Evolutionary conservation across 1,284 basidiomycete genomes (phyloP).

Genomic region (Leccinum holopus): DNA sequence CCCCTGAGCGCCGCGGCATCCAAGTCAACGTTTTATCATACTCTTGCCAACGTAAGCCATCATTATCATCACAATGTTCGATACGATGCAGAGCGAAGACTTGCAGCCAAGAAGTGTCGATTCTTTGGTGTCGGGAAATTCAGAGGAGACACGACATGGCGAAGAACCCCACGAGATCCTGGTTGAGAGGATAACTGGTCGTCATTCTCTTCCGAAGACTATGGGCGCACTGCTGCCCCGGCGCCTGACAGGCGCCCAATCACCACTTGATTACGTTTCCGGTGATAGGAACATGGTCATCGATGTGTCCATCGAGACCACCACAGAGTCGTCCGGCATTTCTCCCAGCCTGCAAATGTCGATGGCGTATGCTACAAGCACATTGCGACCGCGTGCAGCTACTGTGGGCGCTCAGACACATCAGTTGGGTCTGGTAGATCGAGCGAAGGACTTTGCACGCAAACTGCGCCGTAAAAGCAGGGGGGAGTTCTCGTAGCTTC

Average conservation of each 20-base stretch:
- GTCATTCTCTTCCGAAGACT: slow-evolving; percentile 49
- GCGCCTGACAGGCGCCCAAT: slow-evolving; percentile 50
- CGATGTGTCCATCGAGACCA: slow-evolving; percentile 59
- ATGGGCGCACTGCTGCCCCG: slow-evolving; percentile 52
- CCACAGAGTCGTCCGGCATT: slow-evolving; percentile 43
- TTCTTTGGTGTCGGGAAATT: slow-evolving; percentile 49
- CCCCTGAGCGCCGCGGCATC: slow-evolving; percentile 40
- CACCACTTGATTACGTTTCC: slow-evolving; percentile 41
- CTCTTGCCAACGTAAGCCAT: slow-evolving; percentile 44
- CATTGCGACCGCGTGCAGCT: slow-evolving; percentile 41
- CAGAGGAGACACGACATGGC: slow-evolving; percentile 36
- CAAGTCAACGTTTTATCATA: slow-evolving; percentile 50
- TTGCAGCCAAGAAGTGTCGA: slow-evolving; percentile 47
- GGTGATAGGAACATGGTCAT: slow-evolving; percentile 43
- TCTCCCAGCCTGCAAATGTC: slow-evolving; percentile 28
- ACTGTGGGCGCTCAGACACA: slow-evolving; percentile 37
- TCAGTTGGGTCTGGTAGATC: slow-evolving; percentile 42
- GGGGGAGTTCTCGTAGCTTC: slow-evolving; percentile 19
- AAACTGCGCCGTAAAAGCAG: slow-evolving; percentile 50
- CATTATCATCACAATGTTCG: slow-evolving; percentile 7
- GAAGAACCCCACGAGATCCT: slow-evolving; percentile 57
- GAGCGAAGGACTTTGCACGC: slow-evolving; percentile 49
- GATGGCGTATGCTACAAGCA: slow-evolving; percentile 40
- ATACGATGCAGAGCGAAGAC: slow-evolving; percentile 14
- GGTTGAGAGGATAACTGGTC: slow-evolving; percentile 54